Base-by-base conservation (phyloP, 495 filamentous ascomycete species). In the Staphylotrichum tortipilum region DNA sequence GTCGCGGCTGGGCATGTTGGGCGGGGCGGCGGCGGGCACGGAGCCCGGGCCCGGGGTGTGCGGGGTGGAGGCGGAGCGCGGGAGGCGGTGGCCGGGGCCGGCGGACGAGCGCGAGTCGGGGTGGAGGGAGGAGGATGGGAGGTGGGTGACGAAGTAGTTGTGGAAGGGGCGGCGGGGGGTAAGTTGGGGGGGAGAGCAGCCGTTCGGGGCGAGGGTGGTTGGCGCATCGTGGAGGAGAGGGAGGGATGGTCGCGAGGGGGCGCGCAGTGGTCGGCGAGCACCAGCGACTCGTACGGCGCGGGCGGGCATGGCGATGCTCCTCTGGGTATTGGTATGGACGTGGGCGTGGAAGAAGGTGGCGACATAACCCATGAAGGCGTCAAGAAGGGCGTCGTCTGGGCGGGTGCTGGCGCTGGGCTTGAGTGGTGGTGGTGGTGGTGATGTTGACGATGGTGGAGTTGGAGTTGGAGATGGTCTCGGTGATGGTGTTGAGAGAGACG, bases 131-230 rank as follows among this genome's bases (percentile, higher is more conserved):
- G 88, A 91, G 18, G 89, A 94, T 6, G 92, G 92, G 0, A 98
- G 76, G 65, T 96, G 86, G 5, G 92, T 94, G 29, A 96, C 86
- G 63, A 98, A 98, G 73, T 98, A 98, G 54, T 92, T 87, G 70
- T 94, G 89, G 68, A 96, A 97, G 52, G 72, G 64, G 22, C 84
- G 84, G 5, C 67, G 73, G 44, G 67, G 56, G 59, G 33, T 26
- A 8, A 44, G 19, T 37, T 35, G 26, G 22, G n/a, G n/a, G n/a
- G n/a, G n/a, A n/a, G n/a, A n/a, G n/a, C n/a, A n/a, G n/a, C n/a
- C n/a, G n/a, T n/a, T n/a, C n/a, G n/a, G n/a, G n/a, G n/a, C 41
- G 50, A 49, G 44, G 28, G 42, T 24, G 12, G 31, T 17, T 19
- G 58, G 23, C 49, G 35, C 44, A 46, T 47, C 56, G 33, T 43